These are phyloP conservation scores for Gloeostereum incarnatum DNA, from an alignment of 768 basidiomycete genomes.

Conservation along the genomic window DNA sequence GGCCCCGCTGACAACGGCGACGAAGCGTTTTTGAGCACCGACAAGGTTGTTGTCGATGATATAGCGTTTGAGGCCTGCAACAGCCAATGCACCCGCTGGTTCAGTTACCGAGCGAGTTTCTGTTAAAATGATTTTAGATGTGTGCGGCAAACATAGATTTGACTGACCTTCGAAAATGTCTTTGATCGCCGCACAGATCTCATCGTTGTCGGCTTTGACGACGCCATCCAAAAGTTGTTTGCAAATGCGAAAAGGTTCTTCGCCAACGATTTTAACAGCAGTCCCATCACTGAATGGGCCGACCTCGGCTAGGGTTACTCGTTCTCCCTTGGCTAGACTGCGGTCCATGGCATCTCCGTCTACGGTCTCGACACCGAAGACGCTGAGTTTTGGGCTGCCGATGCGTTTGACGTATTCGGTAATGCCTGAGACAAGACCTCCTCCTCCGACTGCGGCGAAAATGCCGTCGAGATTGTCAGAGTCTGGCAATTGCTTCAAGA, in stretches of 20 bases:
- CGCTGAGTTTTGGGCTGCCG: conserved; percentile 71
- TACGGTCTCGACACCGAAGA: conserved; percentile 88
- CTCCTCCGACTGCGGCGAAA: conserved; percentile 90
- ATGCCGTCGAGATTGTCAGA: conserved; percentile 75
- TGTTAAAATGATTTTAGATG: conserved; percentile 17
- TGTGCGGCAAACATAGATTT: neutral
- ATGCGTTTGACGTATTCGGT: conserved; percentile 89
- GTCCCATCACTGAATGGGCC: conserved; percentile 98
- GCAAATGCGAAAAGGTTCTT: conserved; percentile 92
- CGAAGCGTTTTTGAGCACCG: conserved; percentile 80
- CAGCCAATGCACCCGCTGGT: conserved; percentile 87
- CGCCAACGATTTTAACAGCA: conserved; percentile 91
- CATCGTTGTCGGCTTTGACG: conserved; percentile 86
- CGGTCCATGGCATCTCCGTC: conserved; percentile 92
- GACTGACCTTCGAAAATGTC: conserved; percentile 91
- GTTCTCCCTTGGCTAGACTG: conserved; percentile 73
- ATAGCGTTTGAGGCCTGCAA: conserved; percentile 87
- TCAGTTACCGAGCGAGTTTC: conserved; percentile 96
- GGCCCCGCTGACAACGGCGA: conserved; percentile 89
- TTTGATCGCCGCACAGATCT: conserved; percentile 97
- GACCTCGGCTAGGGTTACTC: conserved; percentile 80
- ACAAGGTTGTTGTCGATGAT: conserved; percentile 75
- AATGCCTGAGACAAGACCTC: conserved; percentile 88
- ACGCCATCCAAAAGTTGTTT: conserved; percentile 74
- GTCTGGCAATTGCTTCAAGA: conserved; percentile 78